phyloP scores from a whole-genome alignment of 2,329 filamentous ascomycete genomes.

The Cordyceps farinosa region DNA sequence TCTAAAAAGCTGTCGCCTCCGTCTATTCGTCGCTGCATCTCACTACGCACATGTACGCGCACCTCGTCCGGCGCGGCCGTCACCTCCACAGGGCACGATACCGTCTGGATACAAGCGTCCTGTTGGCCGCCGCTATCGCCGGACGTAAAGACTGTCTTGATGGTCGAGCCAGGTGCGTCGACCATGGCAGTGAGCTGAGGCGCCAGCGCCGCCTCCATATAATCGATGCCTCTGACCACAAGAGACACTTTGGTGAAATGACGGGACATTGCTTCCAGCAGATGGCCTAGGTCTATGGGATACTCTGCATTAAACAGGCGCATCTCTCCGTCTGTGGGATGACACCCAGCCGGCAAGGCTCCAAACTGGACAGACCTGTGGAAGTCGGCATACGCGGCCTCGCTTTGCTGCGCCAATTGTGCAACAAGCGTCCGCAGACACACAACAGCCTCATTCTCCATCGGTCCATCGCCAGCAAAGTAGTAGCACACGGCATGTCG shows the following conservation, averaged over 20 bases:
- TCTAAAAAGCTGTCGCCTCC: neutral
- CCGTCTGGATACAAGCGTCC: slow-evolving; percentile 3
- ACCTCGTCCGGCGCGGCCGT: neutral
- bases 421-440: slow-evolving; percentile 5
- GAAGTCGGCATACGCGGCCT: neutral
- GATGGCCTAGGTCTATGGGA: neutral
- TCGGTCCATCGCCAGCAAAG: neutral
- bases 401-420: slow-evolving; percentile 10
- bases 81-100: slow-evolving; percentile 7
- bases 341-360: neutral
- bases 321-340: neutral
- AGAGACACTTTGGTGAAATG: neutral
- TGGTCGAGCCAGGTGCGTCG: neutral
- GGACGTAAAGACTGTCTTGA: neutral
- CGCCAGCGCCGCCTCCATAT: neutral
- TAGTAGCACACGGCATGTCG: slow-evolving; percentile 8
- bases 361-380: neutral
- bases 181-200: neutral
- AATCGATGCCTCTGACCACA: neutral
- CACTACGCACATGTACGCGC: neutral
- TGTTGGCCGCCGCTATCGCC: neutral
- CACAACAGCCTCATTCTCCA: neutral
- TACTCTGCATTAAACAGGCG: neutral
- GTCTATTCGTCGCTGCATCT: neutral
- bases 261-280: neutral